phyloP scores from a whole-genome alignment of 129 eudicot species.

The Flaveria sonorensis region DNA sequence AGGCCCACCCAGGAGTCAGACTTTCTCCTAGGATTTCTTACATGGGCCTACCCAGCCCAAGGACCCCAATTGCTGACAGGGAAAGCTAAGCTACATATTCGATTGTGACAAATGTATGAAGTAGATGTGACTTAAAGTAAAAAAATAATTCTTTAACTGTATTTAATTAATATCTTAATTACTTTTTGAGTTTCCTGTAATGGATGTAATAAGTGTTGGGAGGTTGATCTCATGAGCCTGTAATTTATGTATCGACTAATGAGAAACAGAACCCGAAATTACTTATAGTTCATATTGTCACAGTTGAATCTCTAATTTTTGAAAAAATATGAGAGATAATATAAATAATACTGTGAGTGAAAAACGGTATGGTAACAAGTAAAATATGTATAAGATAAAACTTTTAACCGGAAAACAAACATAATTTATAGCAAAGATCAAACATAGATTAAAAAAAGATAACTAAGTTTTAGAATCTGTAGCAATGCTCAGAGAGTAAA shows the following conservation, averaged over 20 bases:
- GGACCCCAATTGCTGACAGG: conserved; percentile 57
- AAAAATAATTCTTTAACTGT: background rate
- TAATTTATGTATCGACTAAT: background rate
- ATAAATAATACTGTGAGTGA: no score
- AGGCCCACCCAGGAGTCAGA: conserved; percentile 64
- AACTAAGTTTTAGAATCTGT: no score
- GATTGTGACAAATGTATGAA: conserved; percentile 2
- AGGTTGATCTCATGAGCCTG: background rate
- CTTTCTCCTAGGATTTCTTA: conserved; percentile 77
- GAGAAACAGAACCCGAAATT: no score
- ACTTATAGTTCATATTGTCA: no score
- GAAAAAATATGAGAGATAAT: no score
- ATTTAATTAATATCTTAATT: background rate
- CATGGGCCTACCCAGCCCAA: conserved; percentile 90
- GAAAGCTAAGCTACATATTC: conserved; percentile 27
- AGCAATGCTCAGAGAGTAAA: no score
- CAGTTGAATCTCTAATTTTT: no score
- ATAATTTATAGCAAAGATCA: no score
- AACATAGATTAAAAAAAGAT: no score
- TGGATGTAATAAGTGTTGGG: background rate
- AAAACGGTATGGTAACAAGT: no score
- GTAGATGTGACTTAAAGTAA: background rate
- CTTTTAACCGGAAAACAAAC: no score
- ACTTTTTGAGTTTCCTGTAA: background rate
- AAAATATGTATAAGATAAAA: no score